Conservation (phyloP, 2,329 filamentous ascomycete genomes). For the Arthrinium phaeospermum region DNA sequence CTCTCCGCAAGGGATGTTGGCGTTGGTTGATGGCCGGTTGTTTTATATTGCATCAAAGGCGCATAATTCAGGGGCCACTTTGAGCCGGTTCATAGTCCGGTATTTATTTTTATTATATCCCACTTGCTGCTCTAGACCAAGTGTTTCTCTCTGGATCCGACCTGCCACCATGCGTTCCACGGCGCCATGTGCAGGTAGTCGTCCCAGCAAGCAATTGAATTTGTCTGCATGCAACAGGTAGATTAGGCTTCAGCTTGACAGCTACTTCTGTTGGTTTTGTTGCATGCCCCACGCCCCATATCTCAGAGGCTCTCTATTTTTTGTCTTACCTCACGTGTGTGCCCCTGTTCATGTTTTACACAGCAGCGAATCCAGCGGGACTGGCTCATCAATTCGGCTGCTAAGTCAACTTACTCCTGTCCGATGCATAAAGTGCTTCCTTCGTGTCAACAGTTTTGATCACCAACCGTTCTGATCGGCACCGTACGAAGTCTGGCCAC, state of each 20-base stretch:
- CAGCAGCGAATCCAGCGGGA: background rate
- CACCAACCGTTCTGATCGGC: slow-evolving; percentile 45
- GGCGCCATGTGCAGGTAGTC: background rate
- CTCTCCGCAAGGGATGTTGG: background rate
- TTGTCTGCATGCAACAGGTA: background rate
- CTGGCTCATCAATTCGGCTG: background rate
- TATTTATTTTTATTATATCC: slow-evolving; percentile 10
- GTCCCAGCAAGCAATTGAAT: background rate
- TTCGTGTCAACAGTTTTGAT: background rate
- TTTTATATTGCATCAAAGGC: slow-evolving; percentile 13
- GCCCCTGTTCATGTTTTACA: background rate
- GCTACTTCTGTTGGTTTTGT: background rate
- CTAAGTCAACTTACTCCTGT: background rate
- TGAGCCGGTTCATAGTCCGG: background rate
- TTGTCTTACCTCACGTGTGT: slow-evolving; percentile 1
- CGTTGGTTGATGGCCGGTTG: background rate
- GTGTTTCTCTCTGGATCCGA: background rate
- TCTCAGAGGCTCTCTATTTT: background rate
- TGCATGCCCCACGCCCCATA: background rate
- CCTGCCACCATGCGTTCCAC: background rate
- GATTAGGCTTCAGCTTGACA: slow-evolving; percentile 7
- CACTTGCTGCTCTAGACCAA: slow-evolving; percentile 11
- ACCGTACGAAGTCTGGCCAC: slow-evolving; percentile 55
- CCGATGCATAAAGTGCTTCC: background rate
- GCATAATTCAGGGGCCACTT: background rate